These are phyloP conservation scores for Nepenthes alata DNA, from an alignment of 179 eudicot species.

Conservation along the genomic window DNA sequence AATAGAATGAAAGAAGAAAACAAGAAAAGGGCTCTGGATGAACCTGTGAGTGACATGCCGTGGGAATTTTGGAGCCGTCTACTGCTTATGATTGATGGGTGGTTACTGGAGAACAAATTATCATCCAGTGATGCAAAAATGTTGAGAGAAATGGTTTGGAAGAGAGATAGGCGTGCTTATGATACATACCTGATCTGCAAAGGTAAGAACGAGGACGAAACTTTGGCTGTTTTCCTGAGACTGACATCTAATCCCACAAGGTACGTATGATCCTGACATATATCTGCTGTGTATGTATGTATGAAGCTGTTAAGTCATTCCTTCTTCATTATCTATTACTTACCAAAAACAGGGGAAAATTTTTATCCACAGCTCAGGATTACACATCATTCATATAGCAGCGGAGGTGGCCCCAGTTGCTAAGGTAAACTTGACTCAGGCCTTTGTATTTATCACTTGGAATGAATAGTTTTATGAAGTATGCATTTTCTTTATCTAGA, in stretches of 20 bases:
- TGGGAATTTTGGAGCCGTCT: constrained; percentile 84
- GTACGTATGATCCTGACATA: constrained; percentile 22
- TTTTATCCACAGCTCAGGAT: constrained; percentile 51
- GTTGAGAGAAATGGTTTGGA: constrained; percentile 80
- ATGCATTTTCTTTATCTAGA: neutral
- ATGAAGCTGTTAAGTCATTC: neutral
- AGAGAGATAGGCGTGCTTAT: constrained; percentile 51
- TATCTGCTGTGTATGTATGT: neutral
- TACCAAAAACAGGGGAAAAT: neutral
- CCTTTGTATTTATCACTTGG: neutral
- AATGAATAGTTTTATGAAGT: constrained; percentile 1
- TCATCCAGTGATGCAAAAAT: constrained; percentile 42
- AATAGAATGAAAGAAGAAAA: constrained; percentile 55
- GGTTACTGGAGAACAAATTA: constrained; percentile 80
- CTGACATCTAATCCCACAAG: constrained; percentile 44
- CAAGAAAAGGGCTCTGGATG: constrained; percentile 35
- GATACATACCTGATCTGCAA: constrained; percentile 63
- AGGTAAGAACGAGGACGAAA: constrained; percentile 54
- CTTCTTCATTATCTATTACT: neutral
- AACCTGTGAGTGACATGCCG: constrained; percentile 67
- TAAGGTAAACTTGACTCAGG: constrained; percentile 42
- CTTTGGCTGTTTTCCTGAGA: constrained; percentile 36
- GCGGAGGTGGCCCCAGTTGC: constrained; percentile 99
- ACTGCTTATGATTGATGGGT: constrained; percentile 80
- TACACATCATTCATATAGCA: constrained; percentile 85